These are phyloP conservation scores for Trypanosoma avium DNA, from an alignment of 208 protist species.

Conservation along the genomic window DNA sequence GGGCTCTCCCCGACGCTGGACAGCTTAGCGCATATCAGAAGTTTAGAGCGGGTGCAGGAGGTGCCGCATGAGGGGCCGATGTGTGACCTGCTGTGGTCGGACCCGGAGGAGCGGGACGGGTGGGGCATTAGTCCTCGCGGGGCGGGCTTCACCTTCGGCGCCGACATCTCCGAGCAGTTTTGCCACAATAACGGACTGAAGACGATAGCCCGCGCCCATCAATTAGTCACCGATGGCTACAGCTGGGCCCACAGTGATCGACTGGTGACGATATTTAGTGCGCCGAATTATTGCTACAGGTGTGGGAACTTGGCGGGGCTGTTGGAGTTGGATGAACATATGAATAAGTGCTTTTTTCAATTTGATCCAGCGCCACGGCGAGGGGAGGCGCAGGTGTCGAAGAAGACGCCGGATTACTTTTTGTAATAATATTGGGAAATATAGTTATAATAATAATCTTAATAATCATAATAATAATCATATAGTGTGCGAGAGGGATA, in stretches of 20 bases:
- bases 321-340: conserved; percentile 98
- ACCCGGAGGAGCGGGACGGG: conserved; percentile 95
- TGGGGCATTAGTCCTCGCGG: conserved; percentile 98
- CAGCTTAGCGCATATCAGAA: conserved; percentile 95
- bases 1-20: conserved; percentile 94
- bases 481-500: no score
- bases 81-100: conserved; percentile 99
- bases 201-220: conserved; percentile 96
- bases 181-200: conserved; percentile 98
- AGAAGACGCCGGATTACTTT: conserved; percentile 98
- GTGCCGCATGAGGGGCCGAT: conserved; percentile 99
- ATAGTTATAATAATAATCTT: background rate
- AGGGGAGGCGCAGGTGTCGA: conserved; percentile 97
- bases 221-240: conserved; percentile 98
- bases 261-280: conserved; percentile 99
- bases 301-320: conserved; percentile 97
- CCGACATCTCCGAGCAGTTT: conserved; percentile 98
- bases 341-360: conserved; percentile 98
- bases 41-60: conserved; percentile 96
- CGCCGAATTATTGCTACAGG: conserved; percentile 99
- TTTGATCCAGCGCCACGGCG: conserved; percentile 98
- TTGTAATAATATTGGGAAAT: conserved; percentile 59
- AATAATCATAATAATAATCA: background rate
- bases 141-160: conserved; percentile 98
- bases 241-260: conserved; percentile 97